phyloP scores from a whole-genome alignment of 225 moss, liverwort and hornwort species.

The Sphagnum contortum region DNA sequence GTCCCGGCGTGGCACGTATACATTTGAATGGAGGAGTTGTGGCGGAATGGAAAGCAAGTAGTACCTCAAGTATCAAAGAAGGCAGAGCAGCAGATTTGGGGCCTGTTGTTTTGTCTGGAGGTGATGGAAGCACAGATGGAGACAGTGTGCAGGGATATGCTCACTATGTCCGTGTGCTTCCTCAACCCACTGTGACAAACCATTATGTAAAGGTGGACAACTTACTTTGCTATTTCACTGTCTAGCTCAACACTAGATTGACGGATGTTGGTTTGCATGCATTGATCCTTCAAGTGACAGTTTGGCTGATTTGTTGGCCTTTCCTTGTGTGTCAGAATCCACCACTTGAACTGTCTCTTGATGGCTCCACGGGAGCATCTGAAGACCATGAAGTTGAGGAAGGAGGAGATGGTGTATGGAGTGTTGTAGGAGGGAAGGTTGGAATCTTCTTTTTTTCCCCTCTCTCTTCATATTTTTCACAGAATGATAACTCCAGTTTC shows the following conservation, averaged over 20 bases:
- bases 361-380: constrained; percentile 91
- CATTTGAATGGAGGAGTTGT: constrained; percentile 84
- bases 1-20: constrained; percentile 55
- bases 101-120: constrained; percentile 52
- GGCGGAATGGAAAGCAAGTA: constrained; percentile 44
- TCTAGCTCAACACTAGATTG: background rate
- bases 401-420: constrained; percentile 99
- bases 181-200: constrained; percentile 81
- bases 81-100: constrained; percentile 25
- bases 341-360: constrained; percentile 85
- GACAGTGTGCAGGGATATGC: constrained; percentile 61
- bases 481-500: no score
- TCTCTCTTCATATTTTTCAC: no score
- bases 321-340: constrained; percentile 65
- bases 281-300: constrained; percentile 2
- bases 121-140: constrained; percentile 34
- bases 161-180: constrained; percentile 79
- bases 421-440: constrained; percentile 99
- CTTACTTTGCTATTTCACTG: constrained; percentile 1
- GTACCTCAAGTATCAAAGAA: constrained; percentile 14
- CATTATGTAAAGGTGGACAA: constrained; percentile 87
- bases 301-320: background rate
- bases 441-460: constrained; percentile 1
- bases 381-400: constrained; percentile 96
- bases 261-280: constrained; percentile 1